Evolutionary conservation across 345 rosid genomes (phyloP).

Genomic region (Leavenworthia alabamica): DNA sequence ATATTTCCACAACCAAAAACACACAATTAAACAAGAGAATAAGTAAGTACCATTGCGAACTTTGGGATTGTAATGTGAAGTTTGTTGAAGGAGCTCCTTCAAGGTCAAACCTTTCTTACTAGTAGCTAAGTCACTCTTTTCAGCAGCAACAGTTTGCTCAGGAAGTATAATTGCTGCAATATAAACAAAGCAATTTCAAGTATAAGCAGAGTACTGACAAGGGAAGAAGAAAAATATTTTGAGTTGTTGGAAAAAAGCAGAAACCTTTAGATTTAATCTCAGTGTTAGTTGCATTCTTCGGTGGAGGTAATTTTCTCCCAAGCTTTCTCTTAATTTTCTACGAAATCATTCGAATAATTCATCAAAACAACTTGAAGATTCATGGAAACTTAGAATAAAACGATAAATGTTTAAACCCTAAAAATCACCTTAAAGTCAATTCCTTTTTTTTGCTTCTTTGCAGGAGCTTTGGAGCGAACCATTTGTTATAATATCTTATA

Average conservation of each 20-base stretch:
- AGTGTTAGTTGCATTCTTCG: constrained; percentile 80
- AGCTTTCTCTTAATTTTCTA: constrained; percentile 93
- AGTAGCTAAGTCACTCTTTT: constrained; percentile 72
- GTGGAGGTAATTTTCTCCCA: constrained; percentile 79
- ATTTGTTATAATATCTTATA: constrained; percentile 18
- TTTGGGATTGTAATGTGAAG: constrained; percentile 79
- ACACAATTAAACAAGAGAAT: neutral
- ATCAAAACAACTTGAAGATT: neutral
- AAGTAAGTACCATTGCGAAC: constrained; percentile 61
- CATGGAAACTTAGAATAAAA: neutral
- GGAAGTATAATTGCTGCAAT: constrained; percentile 79
- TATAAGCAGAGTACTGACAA: neutral
- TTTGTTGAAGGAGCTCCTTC: constrained; percentile 73
- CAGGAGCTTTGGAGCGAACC: constrained; percentile 54
- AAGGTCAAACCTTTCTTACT: constrained; percentile 88
- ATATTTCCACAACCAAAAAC: neutral
- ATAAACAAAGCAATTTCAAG: neutral
- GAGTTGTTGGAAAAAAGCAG: constrained; percentile 8
- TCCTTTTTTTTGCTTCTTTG: constrained; percentile 78
- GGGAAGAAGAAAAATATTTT: neutral
- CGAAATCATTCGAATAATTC: neutral
- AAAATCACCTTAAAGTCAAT: constrained; percentile 63
- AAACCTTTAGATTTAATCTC: constrained; percentile 84
- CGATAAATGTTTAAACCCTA: neutral
- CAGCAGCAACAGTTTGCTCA: constrained; percentile 78